phyloP scores from a whole-genome alignment of 2,329 filamentous ascomycete species.

The Claviceps lovelessii region DNA sequence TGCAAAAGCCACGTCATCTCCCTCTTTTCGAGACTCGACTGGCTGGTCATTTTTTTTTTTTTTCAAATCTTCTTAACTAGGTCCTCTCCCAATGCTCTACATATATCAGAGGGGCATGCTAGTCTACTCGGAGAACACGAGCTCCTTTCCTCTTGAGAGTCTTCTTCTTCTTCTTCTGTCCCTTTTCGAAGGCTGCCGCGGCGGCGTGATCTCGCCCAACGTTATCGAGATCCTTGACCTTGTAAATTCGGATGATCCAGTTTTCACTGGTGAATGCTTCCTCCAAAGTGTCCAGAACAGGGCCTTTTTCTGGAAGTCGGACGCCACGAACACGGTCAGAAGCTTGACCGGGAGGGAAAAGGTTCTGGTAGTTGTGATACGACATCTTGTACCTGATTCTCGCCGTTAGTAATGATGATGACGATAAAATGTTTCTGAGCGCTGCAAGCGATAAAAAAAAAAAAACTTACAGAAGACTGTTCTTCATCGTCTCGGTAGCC shows the following conservation, averaged over 20 bases:
- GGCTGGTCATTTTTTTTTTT: neutral
- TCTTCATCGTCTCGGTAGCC: conserved; percentile 93
- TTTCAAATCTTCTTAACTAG: conserved; percentile 9
- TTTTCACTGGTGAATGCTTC: conserved; percentile 99
- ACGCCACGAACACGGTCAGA: conserved; percentile 76
- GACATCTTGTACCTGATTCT: conserved; percentile 94
- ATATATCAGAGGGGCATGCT: conserved; percentile 14
- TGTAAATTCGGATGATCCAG: conserved; percentile 99
- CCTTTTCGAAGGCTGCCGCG: conserved; percentile 56
- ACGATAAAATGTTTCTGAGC: too few species aligned
- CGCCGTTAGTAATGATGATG: conserved; percentile 7
- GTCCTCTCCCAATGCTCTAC: conserved; percentile 5
- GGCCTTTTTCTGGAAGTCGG: conserved; percentile 68
- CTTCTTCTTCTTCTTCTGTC: conserved; percentile 80
- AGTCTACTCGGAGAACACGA: conserved; percentile 58
- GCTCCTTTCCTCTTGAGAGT: conserved; percentile 56
- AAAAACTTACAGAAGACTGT: conserved; percentile 83
- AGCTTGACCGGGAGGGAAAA: conserved; percentile 87
- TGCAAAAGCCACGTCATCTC: conserved; percentile 10
- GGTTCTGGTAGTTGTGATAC: conserved; percentile 88
- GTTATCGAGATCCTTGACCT: conserved; percentile 98
- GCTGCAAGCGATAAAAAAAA: too few species aligned
- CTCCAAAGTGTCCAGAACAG: conserved; percentile 75
- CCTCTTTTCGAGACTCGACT: neutral
- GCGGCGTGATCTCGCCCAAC: conserved; percentile 73